Conservation (phyloP, 2,329 filamentous ascomycete genomes). For the Verticillium longisporum region DNA sequence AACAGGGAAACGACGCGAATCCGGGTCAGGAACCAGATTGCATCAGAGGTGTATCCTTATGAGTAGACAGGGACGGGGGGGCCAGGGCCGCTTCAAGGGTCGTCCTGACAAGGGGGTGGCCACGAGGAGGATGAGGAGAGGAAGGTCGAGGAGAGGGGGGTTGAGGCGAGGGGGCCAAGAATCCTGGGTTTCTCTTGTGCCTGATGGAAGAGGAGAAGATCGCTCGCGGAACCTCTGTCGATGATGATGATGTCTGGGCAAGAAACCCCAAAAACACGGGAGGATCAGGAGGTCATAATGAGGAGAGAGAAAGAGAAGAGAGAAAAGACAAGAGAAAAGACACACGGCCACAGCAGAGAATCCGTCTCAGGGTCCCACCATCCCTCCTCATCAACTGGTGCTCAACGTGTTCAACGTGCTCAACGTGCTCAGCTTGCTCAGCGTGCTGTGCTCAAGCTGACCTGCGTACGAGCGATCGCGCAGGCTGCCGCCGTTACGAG, state of each 20-base stretch:
- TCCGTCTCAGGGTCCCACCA: background rate
- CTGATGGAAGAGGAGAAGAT: background rate
- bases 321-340: background rate
- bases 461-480: background rate
- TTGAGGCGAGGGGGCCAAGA: background rate
- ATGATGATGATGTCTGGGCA: background rate
- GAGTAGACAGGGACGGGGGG: background rate
- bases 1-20: background rate
- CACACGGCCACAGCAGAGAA: background rate
- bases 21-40: background rate
- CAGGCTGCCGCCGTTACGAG: background rate
- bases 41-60: background rate
- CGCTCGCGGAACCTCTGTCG: background rate
- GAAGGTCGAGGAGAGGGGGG: too few relatives aligned
- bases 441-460: background rate
- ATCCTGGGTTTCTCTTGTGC: background rate
- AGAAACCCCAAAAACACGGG: background rate
- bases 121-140: background rate
- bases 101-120: background rate
- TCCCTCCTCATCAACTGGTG: background rate
- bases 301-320: background rate
- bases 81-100: background rate
- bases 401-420: background rate
- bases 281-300: background rate
- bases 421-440: too few relatives aligned